Conservation (phyloP, 108 stramenopile species). For the Parietichytrium sp. region DNA sequence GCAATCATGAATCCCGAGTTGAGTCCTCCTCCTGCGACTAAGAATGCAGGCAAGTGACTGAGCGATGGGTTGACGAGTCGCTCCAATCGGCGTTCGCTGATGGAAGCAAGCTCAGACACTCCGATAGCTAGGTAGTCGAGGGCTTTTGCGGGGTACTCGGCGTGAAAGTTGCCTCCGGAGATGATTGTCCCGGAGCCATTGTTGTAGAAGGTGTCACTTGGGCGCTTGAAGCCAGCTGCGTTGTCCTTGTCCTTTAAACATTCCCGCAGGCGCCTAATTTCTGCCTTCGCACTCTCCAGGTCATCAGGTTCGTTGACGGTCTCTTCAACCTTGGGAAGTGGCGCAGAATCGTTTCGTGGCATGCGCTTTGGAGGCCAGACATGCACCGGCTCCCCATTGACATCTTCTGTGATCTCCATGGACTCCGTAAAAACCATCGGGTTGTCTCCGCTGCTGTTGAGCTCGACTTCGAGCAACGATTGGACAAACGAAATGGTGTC, state of each 20-base stretch:
- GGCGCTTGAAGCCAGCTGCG: not conserved
- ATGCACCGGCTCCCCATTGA: not conserved
- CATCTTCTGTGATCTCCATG: constrained; percentile 14
- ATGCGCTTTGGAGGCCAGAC: constrained; percentile 10
- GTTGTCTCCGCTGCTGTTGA: constrained; percentile 48
- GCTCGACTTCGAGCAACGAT: constrained; percentile 26
- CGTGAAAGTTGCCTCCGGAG: constrained; percentile 51
- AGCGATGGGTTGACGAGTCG: constrained; percentile 43
- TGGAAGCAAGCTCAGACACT: constrained; percentile 38
- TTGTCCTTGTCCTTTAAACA: not conserved
- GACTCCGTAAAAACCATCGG: constrained; percentile 46
- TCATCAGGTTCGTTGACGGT: not conserved
- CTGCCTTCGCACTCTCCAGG: constrained; percentile 6
- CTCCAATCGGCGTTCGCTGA: constrained; percentile 42
- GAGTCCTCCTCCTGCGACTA: constrained; percentile 44
- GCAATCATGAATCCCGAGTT: constrained; percentile 55
- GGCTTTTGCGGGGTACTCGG: constrained; percentile 47
- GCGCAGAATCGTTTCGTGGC: not conserved
- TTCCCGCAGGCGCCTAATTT: not conserved
- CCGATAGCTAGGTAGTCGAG: constrained; percentile 47
- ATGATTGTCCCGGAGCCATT: constrained; percentile 37
- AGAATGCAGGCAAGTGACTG: constrained; percentile 44
- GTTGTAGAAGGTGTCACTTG: constrained; percentile 20
- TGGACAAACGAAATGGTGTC: constrained; percentile 42
- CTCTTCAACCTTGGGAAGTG: not conserved